A percentile compares a stretch with the other conserved stretches of the same genome.
These are phyloP conservation scores for Aspergillus nomiae DNA, from an alignment of 2,329 filamentous ascomycete genomes.

Conservation along the genomic window DNA sequence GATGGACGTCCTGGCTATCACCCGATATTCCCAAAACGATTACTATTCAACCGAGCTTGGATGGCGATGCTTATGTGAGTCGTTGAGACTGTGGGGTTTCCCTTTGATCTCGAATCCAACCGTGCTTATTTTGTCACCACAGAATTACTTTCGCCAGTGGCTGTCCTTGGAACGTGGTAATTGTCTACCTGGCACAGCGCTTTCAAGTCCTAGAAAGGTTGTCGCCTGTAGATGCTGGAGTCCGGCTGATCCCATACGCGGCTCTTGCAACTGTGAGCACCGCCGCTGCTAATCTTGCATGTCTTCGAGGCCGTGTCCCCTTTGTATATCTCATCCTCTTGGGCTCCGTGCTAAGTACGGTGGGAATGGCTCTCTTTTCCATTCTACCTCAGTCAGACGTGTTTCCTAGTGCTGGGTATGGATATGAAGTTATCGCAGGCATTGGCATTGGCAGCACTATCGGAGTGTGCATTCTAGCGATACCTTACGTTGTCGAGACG, in stretches of 20 bases:
- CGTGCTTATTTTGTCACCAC: background rate
- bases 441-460: constrained; percentile 1
- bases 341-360: constrained; percentile 3
- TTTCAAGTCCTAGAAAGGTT: background rate
- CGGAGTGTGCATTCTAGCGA: constrained; percentile 3
- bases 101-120: background rate
- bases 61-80: constrained; percentile 9
- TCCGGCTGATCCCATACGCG: constrained; percentile 5
- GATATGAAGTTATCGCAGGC: constrained; percentile 7
- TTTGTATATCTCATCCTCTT: constrained; percentile 6
- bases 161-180: constrained; percentile 9
- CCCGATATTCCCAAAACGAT: constrained; percentile 2
- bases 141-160: constrained; percentile 7
- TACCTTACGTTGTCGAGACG: constrained; percentile 5
- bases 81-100: background rate
- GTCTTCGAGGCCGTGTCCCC: constrained; percentile 4
- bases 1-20: background rate
- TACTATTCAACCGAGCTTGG: constrained; percentile 7
- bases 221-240: constrained; percentile 4
- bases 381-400: background rate
- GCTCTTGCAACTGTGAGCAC: constrained; percentile 4
- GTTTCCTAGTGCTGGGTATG: background rate
- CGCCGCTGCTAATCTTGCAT: background rate
- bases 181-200: constrained; percentile 7
- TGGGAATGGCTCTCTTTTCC: constrained; percentile 2